phyloP scores from a whole-genome alignment of 495 filamentous ascomycete genomes.

The Letharia lupina region DNA sequence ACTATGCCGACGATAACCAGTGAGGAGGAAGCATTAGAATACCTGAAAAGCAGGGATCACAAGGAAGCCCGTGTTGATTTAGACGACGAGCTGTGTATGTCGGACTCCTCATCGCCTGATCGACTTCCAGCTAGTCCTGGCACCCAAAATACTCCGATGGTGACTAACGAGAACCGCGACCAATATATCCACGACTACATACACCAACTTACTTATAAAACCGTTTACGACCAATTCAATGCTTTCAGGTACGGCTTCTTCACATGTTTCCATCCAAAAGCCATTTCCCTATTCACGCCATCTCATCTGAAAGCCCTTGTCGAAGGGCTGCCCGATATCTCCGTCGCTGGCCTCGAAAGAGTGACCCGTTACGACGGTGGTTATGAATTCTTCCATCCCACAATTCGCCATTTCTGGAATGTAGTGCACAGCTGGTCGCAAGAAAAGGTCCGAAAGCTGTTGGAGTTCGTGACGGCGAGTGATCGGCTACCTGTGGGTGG shows the following conservation, averaged over 20 bases:
- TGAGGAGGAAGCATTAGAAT: background rate
- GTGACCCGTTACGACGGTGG: conserved; percentile 69
- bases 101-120: background rate
- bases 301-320: conserved; percentile 63
- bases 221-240: conserved; percentile 64
- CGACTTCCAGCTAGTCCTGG: background rate
- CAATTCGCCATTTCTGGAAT: conserved; percentile 74
- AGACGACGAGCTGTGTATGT: background rate
- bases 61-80: background rate
- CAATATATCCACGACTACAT: conserved; percentile 85
- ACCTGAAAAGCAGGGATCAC: background rate
- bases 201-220: conserved; percentile 69
- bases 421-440: conserved; percentile 48
- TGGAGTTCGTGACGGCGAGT: conserved; percentile 93
- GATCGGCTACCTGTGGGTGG: conserved; percentile 85
- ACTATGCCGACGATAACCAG: background rate
- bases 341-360: conserved; percentile 59
- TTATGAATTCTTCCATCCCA: conserved; percentile 56
- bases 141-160: conserved; percentile 28
- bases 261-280: conserved; percentile 59
- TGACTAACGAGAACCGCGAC: conserved; percentile 69
- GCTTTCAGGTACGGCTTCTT: conserved; percentile 81
- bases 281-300: conserved; percentile 62
- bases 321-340: conserved; percentile 73
- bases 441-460: conserved; percentile 58